Conservation (phyloP, 202 grass and related monocot genomes). For the Musa balbisiana region DNA sequence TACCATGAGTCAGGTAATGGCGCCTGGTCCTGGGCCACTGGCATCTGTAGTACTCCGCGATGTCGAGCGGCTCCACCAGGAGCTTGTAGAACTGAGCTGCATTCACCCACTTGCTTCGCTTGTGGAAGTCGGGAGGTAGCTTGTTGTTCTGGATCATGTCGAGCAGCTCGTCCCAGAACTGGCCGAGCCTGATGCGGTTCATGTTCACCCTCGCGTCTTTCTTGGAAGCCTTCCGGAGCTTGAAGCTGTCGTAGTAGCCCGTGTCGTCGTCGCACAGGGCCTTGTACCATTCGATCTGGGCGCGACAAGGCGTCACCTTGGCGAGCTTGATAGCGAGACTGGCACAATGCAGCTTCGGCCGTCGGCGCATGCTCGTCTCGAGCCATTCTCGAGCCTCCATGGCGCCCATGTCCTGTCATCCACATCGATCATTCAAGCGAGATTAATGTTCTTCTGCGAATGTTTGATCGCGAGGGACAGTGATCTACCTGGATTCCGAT, state of each 20-base stretch:
- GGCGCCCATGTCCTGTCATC: constrained; percentile 45
- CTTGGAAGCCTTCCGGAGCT: constrained; percentile 41
- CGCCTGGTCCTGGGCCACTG: constrained; percentile 48
- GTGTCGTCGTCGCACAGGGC: constrained; percentile 45
- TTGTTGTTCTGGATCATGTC: constrained; percentile 67
- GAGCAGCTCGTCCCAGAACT: constrained; percentile 82
- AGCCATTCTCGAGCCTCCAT: constrained; percentile 48
- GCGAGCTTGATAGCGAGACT: constrained; percentile 54
- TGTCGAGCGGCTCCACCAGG: constrained; percentile 89
- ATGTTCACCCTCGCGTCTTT: constrained; percentile 50
- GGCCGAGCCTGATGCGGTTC: constrained; percentile 51
- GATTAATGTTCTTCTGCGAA: neutral
- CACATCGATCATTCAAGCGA: neutral
- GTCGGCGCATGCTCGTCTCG: constrained; percentile 31
- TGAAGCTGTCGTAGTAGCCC: constrained; percentile 93
- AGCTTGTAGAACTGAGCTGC: constrained; percentile 90
- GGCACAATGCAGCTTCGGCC: constrained; percentile 57
- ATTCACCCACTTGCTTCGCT: constrained; percentile 86
- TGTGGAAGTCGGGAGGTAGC: constrained; percentile 73
- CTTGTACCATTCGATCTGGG: constrained; percentile 97
- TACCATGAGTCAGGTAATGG: constrained; percentile 62
- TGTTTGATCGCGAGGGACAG: neutral
- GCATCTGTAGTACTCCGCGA: constrained; percentile 65
- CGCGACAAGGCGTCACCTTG: constrained; percentile 61
- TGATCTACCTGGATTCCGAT: constrained; percentile 41